Base-by-base conservation (phyloP, 202 grass and related monocot species). In the Saccharum hybrid region DNA sequence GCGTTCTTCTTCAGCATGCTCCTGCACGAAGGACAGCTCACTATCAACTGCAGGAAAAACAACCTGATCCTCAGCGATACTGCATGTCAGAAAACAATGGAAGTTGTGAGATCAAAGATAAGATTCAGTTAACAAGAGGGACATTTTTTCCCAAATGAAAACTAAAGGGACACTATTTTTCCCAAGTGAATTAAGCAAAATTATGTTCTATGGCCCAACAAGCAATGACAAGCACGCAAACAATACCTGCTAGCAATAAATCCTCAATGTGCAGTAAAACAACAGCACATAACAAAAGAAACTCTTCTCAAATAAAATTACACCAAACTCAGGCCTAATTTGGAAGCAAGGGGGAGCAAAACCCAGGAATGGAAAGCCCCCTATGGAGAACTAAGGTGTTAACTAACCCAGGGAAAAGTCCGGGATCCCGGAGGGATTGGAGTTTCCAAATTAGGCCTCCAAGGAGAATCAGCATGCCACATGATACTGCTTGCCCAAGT, bases 1-100 rank as follows among this genome's bases (percentile, higher is more conserved):
- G 34, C 70, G 86, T 65, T 94, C 85, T 80, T 97, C 92, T 75
- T 93, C 86, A 86, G 92, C 91, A 88, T 97, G 94, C 77, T 91
- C 94, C 69, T 90, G 76, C 34, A 86, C 72, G 18, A 93, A 89
- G 51, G 85, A 94, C 11, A 91, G 79, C 77, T 88, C 86, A 40
- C 83, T 83, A 76, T 94, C 82, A 38, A 94, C 94, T 71, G 94
- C 88, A 77, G 94, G 94, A 91, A 93, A 97, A 90, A 97, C 78
- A 67, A 97, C 89, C 83, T 91, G 90, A 94, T 97, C 90, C 84
- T 97, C 94, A 2, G 92, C 94, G 16, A 91, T 85, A 74, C 95
- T 97, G 92, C 68, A 72, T 18, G 23, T 30, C 30, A 82, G 77
- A 74, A 85, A 74, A 84, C 56, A 84, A 51, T 56, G 26, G 11